These are phyloP conservation scores for Pyrrhoderma noxium DNA, from an alignment of 1,284 basidiomycete species.

Conservation along the genomic window DNA sequence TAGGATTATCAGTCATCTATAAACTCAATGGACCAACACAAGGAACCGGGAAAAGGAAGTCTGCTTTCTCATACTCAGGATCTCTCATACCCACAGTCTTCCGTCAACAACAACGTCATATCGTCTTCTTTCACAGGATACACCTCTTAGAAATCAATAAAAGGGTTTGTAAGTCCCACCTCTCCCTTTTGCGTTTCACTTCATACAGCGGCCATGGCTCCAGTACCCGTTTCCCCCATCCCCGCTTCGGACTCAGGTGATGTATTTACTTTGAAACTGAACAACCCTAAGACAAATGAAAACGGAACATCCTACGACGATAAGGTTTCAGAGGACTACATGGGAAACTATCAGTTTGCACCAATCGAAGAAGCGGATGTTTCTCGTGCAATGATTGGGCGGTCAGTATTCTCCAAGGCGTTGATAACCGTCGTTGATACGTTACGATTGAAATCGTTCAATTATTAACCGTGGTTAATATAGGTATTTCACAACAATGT, in stretches of 20 bases:
- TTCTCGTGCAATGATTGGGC: constrained; percentile 72
- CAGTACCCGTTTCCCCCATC: constrained; percentile 25
- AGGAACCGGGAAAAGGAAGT: no score
- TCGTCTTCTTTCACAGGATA: no score
- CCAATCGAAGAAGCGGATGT: constrained; percentile 73
- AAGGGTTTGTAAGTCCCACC: not conserved
- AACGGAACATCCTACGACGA: constrained; percentile 15
- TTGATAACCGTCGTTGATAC: constrained; percentile 1
- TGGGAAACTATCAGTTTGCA: constrained; percentile 60
- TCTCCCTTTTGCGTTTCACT: not conserved
- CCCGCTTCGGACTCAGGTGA: constrained; percentile 23
- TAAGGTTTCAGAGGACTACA: constrained; percentile 42
- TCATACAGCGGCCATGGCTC: constrained; percentile 25
- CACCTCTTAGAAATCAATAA: no score
- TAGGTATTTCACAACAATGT: constrained; percentile 68
- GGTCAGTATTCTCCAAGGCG: constrained; percentile 34
- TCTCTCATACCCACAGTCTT: no score
- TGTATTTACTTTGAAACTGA: constrained; percentile 18
- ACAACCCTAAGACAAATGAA: constrained; percentile 21
- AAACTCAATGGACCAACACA: no score
- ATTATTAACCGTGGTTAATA: not conserved
- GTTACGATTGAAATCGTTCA: not conserved
- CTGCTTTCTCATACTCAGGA: no score
- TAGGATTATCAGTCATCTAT: no score
- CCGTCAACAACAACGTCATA: no score